A percentile compares a stretch with the other conserved stretches of the same genome.
Conservation (phyloP, 495 filamentous ascomycete genomes). For the Aspergillus bertholletiae region DNA sequence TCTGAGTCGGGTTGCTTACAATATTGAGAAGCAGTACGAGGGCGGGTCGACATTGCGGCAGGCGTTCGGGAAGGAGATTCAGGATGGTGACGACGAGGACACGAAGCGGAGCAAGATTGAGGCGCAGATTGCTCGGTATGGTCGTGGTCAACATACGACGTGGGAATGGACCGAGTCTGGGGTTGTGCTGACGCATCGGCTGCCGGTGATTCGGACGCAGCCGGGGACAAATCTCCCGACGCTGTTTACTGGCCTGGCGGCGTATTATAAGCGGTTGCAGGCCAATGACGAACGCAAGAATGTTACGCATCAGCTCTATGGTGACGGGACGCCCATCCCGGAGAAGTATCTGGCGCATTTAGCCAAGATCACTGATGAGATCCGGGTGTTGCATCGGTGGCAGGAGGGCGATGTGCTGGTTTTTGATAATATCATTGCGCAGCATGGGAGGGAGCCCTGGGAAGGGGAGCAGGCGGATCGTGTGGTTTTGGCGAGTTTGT, state of each 20-base stretch:
- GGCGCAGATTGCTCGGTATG: constrained; percentile 45
- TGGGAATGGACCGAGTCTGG: constrained; percentile 49
- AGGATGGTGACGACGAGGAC: constrained; percentile 41
- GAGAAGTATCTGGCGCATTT: constrained; percentile 43
- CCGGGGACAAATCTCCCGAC: constrained; percentile 44
- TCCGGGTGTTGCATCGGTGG: constrained; percentile 43
- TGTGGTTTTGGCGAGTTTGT: constrained; percentile 43
- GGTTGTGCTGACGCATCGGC: constrained; percentile 31
- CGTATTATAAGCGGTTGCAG: constrained; percentile 39
- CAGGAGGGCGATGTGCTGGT: constrained; percentile 39
- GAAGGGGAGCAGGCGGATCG: constrained; percentile 41
- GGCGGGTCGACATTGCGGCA: constrained; percentile 49
- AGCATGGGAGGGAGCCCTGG: constrained; percentile 48
- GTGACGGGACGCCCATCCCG: constrained; percentile 51
- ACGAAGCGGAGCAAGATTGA: constrained; percentile 45
- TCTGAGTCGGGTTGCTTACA: constrained; percentile 43
- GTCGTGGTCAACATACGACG: constrained; percentile 30
- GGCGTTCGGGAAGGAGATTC: constrained; percentile 49
- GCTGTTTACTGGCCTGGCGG: constrained; percentile 50
- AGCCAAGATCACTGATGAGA: constrained; percentile 46
- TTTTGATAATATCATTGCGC: constrained; percentile 45
- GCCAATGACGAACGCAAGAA: constrained; percentile 17
- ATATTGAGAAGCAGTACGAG: constrained; percentile 37
- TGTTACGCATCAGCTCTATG: constrained; percentile 32
- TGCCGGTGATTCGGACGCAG: constrained; percentile 47